Evolutionary conservation across 306 rosid genomes (phyloP).

Genomic region (Prunus padus): DNA sequence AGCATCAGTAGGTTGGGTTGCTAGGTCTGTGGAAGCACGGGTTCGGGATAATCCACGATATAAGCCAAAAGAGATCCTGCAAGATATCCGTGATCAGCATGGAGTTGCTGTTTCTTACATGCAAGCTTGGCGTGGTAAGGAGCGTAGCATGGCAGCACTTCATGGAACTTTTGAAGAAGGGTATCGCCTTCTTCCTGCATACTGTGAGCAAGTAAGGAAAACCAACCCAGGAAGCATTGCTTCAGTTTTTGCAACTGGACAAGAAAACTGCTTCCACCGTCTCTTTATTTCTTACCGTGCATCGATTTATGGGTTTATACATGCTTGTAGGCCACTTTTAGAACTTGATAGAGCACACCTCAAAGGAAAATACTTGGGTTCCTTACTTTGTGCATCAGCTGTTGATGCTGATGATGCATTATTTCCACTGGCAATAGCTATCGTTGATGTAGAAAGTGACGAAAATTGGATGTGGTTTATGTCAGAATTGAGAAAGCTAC

Average conservation of each 20-base stretch:
- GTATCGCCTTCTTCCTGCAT: slow-evolving; percentile 83
- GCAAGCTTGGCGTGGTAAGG: slow-evolving; percentile 99
- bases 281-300: slow-evolving; percentile 86
- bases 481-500: slow-evolving; percentile 94
- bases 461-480: slow-evolving; percentile 99
- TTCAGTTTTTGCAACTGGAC: slow-evolving; percentile 91
- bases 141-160: slow-evolving; percentile 98
- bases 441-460: slow-evolving; percentile 84
- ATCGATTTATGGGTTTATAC: slow-evolving; percentile 87
- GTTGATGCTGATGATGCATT: slow-evolving; percentile 91
- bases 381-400: slow-evolving; percentile 85
- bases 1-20: slow-evolving; percentile 99
- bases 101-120: slow-evolving; percentile 99
- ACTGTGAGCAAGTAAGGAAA: slow-evolving; percentile 88
- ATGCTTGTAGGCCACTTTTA: slow-evolving; percentile 96
- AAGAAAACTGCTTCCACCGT: slow-evolving; percentile 86
- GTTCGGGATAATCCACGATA: slow-evolving; percentile 92
- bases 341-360: slow-evolving; percentile 90
- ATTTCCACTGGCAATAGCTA: slow-evolving; percentile 88
- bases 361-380: slow-evolving; percentile 88
- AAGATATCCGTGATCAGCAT: slow-evolving; percentile 94
- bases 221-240: slow-evolving; percentile 94
- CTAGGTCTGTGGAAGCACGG: slow-evolving; percentile 94
- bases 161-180: slow-evolving; percentile 99
- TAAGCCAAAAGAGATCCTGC: slow-evolving; percentile 92